These are phyloP conservation scores for Diaporthe eres DNA, from an alignment of 2,329 filamentous ascomycete species.

Conservation along the genomic window DNA sequence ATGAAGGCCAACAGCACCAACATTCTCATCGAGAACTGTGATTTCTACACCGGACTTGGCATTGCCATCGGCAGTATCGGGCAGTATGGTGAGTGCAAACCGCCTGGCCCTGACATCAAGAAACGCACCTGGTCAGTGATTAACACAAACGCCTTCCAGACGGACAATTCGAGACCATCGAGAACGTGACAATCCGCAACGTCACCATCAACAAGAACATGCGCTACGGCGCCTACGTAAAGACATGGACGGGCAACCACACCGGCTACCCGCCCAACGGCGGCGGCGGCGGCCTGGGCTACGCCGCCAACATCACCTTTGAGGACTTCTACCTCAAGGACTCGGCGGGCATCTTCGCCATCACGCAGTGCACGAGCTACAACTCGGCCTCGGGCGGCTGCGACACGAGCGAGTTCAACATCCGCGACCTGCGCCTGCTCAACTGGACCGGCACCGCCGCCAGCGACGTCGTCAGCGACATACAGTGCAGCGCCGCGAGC, in stretches of 20 bases:
- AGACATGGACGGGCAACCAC: conserved; percentile 41
- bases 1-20: conserved; percentile 58
- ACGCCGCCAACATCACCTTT: conserved; percentile 45
- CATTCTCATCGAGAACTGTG: conserved; percentile 55
- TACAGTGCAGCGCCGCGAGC: conserved; percentile 42
- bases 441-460: conserved; percentile 42
- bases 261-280: conserved; percentile 40
- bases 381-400: conserved; percentile 42
- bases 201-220: conserved; percentile 53
- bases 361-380: conserved; percentile 46
- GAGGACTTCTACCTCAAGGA: conserved; percentile 44
- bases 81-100: conserved; percentile 52
- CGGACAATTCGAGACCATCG: conserved; percentile 36
- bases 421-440: conserved; percentile 42
- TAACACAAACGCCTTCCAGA: not conserved
- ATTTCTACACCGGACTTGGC: conserved; percentile 54
- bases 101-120: accelerated
- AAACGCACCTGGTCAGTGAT: too few relatives aligned
- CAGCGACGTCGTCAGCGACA: conserved; percentile 38
- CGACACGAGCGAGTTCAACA: conserved; percentile 45
- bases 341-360: conserved; percentile 40
- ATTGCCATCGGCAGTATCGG: conserved; percentile 57
- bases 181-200: conserved; percentile 50
- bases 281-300: conserved; percentile 41
- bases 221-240: conserved; percentile 42